phyloP scores from a whole-genome alignment of 805 yeast species.

The Saturnispora sanitii region DNA sequence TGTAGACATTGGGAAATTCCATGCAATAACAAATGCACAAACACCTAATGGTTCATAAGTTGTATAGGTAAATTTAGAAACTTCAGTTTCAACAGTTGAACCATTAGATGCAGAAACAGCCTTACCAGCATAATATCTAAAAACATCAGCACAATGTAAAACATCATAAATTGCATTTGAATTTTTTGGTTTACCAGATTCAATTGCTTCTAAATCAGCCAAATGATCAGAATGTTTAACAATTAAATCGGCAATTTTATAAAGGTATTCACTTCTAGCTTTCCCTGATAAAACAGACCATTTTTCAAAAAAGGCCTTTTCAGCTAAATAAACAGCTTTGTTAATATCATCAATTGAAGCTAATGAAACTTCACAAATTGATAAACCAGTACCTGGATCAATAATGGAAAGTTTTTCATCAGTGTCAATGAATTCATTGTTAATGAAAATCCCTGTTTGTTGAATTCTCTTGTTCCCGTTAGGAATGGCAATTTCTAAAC shows the following conservation, averaged over 20 bases:
- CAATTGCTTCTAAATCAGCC: constrained; percentile 49
- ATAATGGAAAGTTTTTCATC: constrained; percentile 44
- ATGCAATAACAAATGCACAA: constrained; percentile 62
- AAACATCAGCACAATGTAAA: constrained; percentile 42
- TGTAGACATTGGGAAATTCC: constrained; percentile 66
- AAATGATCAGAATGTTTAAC: constrained; percentile 39
- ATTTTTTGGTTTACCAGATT: constrained; percentile 47
- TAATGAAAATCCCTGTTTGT: constrained; percentile 85
- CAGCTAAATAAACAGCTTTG: constrained; percentile 43
- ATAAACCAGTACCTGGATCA: constrained; percentile 47
- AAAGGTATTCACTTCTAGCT: constrained; percentile 35
- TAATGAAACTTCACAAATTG: constrained; percentile 39
- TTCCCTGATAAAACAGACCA: constrained; percentile 42
- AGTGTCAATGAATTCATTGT: constrained; percentile 59
- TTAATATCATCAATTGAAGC: constrained; percentile 46
- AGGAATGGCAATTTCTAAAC: constrained; percentile 28
- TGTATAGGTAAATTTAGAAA: constrained; percentile 51
- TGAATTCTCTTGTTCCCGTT: constrained; percentile 46
- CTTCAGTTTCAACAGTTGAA: constrained; percentile 48
- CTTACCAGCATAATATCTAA: constrained; percentile 65
- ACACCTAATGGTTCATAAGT: constrained; percentile 60
- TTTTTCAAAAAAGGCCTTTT: constrained; percentile 34
- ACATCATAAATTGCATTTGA: constrained; percentile 52
- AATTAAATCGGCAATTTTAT: constrained; percentile 41
- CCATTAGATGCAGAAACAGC: constrained; percentile 60